Conservation (phyloP, 2,329 filamentous ascomycete species). For the Fusarium heterosporum region DNA sequence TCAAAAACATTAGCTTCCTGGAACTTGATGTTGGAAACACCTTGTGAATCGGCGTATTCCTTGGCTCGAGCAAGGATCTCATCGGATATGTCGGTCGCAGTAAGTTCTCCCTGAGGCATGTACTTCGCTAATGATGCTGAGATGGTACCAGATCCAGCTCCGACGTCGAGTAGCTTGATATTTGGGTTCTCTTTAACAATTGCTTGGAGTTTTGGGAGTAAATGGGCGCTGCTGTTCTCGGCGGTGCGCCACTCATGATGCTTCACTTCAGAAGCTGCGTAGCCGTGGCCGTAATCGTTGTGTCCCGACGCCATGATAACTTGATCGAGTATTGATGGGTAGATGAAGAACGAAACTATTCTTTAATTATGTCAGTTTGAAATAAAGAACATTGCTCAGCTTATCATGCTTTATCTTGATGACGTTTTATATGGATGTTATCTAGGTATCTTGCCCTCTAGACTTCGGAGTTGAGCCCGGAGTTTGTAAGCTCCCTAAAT, state of each 20-base stretch:
- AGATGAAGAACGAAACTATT: neutral
- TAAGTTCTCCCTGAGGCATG: constrained; percentile 54
- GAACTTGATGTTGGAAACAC: constrained; percentile 46
- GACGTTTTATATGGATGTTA: neutral
- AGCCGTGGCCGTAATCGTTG: constrained; percentile 47
- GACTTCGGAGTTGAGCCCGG: constrained; percentile 17
- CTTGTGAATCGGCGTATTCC: constrained; percentile 38
- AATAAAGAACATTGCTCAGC: neutral
- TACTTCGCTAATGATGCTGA: constrained; percentile 56
- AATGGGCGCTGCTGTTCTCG: constrained; percentile 57
- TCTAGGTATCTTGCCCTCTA: constrained; percentile 4
- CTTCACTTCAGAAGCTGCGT: constrained; percentile 42
- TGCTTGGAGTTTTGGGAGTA: constrained; percentile 54
- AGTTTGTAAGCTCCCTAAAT: neutral
- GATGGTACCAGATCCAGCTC: constrained; percentile 63
- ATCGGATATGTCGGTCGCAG: constrained; percentile 49
- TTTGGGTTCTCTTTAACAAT: constrained; percentile 45
- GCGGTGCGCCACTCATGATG: constrained; percentile 57
- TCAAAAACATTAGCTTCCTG: constrained; percentile 47
- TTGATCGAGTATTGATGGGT: neutral
- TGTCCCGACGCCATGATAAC: constrained; percentile 40
- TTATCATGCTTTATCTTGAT: neutral
- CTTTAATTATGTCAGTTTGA: neutral
- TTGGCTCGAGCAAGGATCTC: constrained; percentile 48
- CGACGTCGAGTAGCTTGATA: constrained; percentile 59